Conservation (phyloP, 208 protist species). For the Wallacemonas collosoma region DNA sequence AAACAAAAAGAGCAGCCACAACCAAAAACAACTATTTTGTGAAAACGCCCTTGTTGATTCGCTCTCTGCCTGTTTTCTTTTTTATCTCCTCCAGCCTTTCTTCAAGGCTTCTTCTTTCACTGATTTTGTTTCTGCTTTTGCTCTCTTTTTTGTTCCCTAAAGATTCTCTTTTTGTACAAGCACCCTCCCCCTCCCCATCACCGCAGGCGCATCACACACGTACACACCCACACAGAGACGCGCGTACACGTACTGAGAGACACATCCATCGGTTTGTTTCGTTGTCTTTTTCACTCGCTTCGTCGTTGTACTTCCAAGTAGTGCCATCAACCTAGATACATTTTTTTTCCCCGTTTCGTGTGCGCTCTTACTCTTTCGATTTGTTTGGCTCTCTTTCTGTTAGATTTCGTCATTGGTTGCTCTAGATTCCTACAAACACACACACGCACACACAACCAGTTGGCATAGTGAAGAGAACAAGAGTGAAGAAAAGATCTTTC, state of each 20-base stretch:
- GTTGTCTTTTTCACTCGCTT: not conserved
- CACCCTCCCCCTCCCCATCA: no score
- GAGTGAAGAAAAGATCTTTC: no score
- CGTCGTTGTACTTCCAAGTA: not conserved
- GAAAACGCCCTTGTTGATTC: not conserved
- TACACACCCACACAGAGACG: no score
- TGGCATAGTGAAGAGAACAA: no score
- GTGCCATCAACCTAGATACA: not conserved
- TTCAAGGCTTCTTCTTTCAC: constrained; percentile 21
- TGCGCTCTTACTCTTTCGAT: not conserved
- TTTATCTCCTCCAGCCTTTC: constrained; percentile 3
- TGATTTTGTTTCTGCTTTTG: constrained; percentile 4
- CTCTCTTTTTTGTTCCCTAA: not conserved
- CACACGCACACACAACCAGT: constrained; percentile 19
- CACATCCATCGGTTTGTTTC: not conserved
- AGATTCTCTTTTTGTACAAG: no score
- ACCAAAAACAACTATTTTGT: not conserved
- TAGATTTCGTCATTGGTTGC: not conserved
- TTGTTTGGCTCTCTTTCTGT: constrained; percentile 19
- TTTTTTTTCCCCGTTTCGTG: constrained; percentile 10
- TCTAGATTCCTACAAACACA: constrained; percentile 21
- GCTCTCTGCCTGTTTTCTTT: not conserved
- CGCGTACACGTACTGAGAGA: no score
- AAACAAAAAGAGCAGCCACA: not conserved
- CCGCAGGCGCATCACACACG: no score